A percentile compares a stretch with the other conserved stretches of the same genome.
Conservation (phyloP, 108 stramenopile genomes). For the Seminavis robusta region DNA sequence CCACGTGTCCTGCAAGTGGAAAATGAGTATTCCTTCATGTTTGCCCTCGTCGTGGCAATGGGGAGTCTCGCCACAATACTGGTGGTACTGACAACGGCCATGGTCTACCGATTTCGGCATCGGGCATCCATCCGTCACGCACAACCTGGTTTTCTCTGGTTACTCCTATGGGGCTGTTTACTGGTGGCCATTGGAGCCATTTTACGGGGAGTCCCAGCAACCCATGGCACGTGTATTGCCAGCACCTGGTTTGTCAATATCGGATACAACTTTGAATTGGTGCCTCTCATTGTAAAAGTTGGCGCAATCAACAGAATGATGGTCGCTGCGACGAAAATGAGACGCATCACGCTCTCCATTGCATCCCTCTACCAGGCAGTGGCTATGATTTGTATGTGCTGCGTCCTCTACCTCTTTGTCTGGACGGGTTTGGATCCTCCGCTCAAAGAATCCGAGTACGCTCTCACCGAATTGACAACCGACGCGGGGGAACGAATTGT, state of each 20-base stretch:
- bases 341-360: constrained; percentile 17
- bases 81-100: too few species aligned
- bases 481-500: constrained; percentile 6
- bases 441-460: neutral
- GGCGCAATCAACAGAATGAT: constrained; percentile 35
- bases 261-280: constrained; percentile 32
- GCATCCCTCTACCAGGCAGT: constrained; percentile 17
- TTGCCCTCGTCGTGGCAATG: too few species aligned
- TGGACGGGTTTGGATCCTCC: constrained; percentile 30
- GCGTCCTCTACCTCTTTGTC: constrained; percentile 16
- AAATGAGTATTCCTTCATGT: neutral
- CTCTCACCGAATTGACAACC: neutral
- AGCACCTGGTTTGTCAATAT: constrained; percentile 27
- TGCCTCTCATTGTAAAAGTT: constrained; percentile 42
- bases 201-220: constrained; percentile 11
- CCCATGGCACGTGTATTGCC: constrained; percentile 15
- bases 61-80: neutral
- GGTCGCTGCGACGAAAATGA: constrained; percentile 14
- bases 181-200: constrained; percentile 28
- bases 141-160: constrained; percentile 21
- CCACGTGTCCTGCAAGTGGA: constrained; percentile 10
- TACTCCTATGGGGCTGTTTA: constrained; percentile 26
- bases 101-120: too few species aligned
- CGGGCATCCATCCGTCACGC: constrained; percentile 3
- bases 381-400: constrained; percentile 1